Conservation (phyloP, 2,329 filamentous ascomycete genomes). For the Fusarium oligoseptatum region DNA sequence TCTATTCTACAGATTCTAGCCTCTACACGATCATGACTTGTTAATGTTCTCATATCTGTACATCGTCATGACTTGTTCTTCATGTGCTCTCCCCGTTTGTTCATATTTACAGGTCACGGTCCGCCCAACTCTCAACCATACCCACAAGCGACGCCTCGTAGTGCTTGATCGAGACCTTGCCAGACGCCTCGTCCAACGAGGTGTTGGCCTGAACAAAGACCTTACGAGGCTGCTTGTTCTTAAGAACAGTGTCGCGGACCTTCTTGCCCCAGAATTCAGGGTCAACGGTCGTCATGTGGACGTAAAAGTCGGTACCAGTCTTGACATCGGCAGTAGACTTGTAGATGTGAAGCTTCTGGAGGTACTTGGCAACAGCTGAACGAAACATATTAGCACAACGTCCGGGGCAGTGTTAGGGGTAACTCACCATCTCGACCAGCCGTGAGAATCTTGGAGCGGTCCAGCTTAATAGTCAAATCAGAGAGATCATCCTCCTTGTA, state of each 20-base stretch:
- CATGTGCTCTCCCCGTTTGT: background rate
- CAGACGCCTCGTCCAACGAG: conserved; percentile 74
- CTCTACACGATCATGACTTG: conserved; percentile 8
- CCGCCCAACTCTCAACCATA: conserved; percentile 85
- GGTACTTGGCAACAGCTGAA: conserved; percentile 82
- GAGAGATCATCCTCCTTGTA: conserved; percentile 80
- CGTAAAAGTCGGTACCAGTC: conserved; percentile 83
- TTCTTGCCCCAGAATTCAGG: conserved; percentile 85
- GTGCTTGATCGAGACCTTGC: conserved; percentile 82
- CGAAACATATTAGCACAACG: conserved; percentile 38
- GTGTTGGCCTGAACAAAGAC: conserved; percentile 97
- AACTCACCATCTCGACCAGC: conserved; percentile 76
- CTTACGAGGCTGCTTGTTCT: conserved; percentile 85
- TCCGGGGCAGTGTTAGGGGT: background rate
- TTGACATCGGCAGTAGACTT: conserved; percentile 90
- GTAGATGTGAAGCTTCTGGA: conserved; percentile 93
- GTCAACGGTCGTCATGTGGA: conserved; percentile 85
- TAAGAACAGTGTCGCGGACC: conserved; percentile 80
- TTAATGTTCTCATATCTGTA: background rate
- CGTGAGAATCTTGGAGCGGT: conserved; percentile 87
- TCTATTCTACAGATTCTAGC: conserved; percentile 34
- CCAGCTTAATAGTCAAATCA: conserved; percentile 84
- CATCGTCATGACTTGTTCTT: conserved; percentile 11
- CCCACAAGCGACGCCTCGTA: conserved; percentile 86
- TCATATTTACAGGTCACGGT: conserved; percentile 64